Base-by-base conservation (phyloP, 2,329 filamentous ascomycete genomes). In the Botryotinia convoluta region DNA sequence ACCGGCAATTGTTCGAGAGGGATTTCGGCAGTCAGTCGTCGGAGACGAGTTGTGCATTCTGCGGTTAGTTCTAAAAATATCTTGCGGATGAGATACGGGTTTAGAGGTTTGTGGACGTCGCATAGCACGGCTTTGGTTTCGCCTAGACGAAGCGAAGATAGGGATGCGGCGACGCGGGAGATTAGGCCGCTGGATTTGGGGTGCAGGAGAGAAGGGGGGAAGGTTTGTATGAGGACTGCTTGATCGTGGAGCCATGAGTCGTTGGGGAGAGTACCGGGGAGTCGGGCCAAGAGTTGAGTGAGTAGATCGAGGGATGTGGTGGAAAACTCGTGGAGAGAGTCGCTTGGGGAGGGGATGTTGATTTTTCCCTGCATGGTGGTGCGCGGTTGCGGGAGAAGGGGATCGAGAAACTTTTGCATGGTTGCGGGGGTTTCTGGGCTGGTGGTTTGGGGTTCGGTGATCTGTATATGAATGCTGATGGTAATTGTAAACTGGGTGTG, bases 31-130 rank as follows among this genome's bases (percentile, higher is more conserved):
- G 8, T 29, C 0, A 68, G 35, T 14, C 35, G 65, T 1, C 79
- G 77, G 3, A 80, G 74, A 20, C 80, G 81, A 9, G 77, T 76
- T 0, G 82, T 85, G 42, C 82, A 81, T 77, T 88, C 87, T 10
- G 82, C 79, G 0, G 79, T 79, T 10, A 88, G 65, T 9, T 84
- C 80, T 29, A 82, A 67, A 77, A 85, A 85, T n/a, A 87, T 77
- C 29, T 81, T 81, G 61, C 83, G 83, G 26, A 87, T 83, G 18
- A 87, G 75, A 57, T 80, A 82, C 0, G 84, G 81, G 59, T 87
- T 81, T 7, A 88, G 81, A 0, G 51, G 71, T 37, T 80, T 76
- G 76, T 88, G 86, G 6, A 77, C 77, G 9, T 70, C 22, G 75
- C 86, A 88, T 6, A 87, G 79, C 12, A 81, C 77, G n/a, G 78